Evolutionary conservation across 2,329 filamentous ascomycete species (phyloP), one percentile per base, ranked within the genome.

Genomic region (Hyphodiscus sp.): DNA sequence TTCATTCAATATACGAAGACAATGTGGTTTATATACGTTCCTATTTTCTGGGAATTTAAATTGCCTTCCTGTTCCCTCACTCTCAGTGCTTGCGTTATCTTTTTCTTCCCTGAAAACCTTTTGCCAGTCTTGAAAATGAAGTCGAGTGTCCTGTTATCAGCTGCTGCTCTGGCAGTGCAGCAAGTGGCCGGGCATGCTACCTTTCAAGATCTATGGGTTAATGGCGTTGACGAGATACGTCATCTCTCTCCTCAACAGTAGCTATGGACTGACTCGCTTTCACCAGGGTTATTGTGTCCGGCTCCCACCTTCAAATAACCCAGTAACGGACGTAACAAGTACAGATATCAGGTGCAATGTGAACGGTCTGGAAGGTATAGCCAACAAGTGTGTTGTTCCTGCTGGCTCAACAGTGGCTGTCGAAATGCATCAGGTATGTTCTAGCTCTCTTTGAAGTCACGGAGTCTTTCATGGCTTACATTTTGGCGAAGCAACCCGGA

Each of bases 341-440:
- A 68, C 71, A 51, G 74, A 75, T 64, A 74, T 81, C 50, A 71
- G 73, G 59, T 81, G 78, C 64, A 78, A 79, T 57, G 67, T 67
- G 16, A 68, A 69, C 23, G 67, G 71, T 6, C 64, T 64, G 3
- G 61, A 57, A 11, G 64, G 67, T 15, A 68, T 71, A 2, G 54
- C 67, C 1, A 68, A 67, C 15, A 75, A 61, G 5, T 63, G 60
- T 45, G 20, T 55, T 6, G 58, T 63, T 20, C 13, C 50, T 55
- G 62, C 60, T 2, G 77, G 78, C 2, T 68, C 69, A 4, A 76
- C 69, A 0, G 73, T 81, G 15, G 80, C 78, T 0, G 71, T 81
- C 8, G 79, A 82, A 67, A 82, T 82, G 76, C 79, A 82, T 68
- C 74, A 76, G 26, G 45, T 47, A 47, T 18, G 11, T 45, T 23